Base-by-base conservation (phyloP, 2,329 filamentous ascomycete genomes). In the Paramyrothecium roridum region DNA sequence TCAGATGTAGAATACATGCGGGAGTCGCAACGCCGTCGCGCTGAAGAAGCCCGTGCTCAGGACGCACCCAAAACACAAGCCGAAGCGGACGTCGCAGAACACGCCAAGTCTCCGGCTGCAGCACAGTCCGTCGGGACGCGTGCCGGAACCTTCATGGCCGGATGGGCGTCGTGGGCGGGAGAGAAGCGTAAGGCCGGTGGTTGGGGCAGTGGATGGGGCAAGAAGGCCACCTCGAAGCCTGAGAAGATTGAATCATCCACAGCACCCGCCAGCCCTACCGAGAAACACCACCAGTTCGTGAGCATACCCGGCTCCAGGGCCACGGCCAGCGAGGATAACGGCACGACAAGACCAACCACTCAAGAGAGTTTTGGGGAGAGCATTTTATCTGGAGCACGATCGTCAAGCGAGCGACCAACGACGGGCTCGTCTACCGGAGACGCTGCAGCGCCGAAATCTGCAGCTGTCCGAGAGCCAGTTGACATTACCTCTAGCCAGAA, bases 1-100 rank as follows among this genome's bases (percentile, higher is more conserved):
- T 84, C 91, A 0, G 93, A 98, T 63, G 90, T 98, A 73, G 93
- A 98, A 73, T 67, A 68, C 70, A 72, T 80, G 65, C 65, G 77
- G 53, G 73, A 81, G 68, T 70, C 78, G 60, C 68, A 82, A 60
- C 57, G 76, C 40, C 61, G 75, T 54, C 63, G 78, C 43, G 63
- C 69, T 50, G 65, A 82, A 61, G 66, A 80, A 64, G 67, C 65
- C 63, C 65, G 59, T 61, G 46, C 57, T 48, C 59, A 60, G 33
- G 62, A 64, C 33, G 54, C 54, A 46, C 52, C 57, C 47, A 45
- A 59, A 45, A 22, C 54, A 19, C 45, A 56, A 49, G 33, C 52
- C 37, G 26, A 51, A 3, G 59, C 60, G 3, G 23, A 56, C 46
- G 49, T 55, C 11, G 19, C 53, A 21, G 53, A 57, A 23, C 47